Conservation (phyloP, 768 basidiomycete species). For the Porphyrellus cyaneotinctus region DNA sequence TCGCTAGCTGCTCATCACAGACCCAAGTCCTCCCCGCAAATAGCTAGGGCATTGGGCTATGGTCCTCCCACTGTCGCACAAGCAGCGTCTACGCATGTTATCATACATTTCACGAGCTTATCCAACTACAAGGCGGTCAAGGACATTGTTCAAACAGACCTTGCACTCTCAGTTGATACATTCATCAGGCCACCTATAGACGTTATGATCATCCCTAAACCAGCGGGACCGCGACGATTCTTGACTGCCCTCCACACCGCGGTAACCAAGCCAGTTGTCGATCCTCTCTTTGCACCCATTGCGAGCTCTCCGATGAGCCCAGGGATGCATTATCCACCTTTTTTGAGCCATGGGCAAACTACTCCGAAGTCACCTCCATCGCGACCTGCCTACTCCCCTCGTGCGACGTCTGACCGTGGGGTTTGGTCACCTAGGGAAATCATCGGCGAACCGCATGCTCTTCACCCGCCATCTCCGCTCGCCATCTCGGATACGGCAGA, state of each 20-base stretch:
- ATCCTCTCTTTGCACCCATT: conserved; percentile 91
- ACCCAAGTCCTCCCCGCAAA: conserved; percentile 76
- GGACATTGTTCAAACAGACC: conserved; percentile 68
- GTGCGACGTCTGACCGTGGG: conserved; percentile 62
- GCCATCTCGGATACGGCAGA: conserved; percentile 69
- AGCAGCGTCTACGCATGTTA: conserved; percentile 36
- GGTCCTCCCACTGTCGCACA: conserved; percentile 27
- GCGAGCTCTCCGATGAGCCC: conserved; percentile 87
- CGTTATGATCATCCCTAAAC: conserved; percentile 96
- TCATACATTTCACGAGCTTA: conserved; percentile 90
- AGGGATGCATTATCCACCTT: conserved; percentile 49
- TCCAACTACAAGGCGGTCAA: conserved; percentile 85
- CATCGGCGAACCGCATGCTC: conserved; percentile 34
- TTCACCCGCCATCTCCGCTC: conserved; percentile 65
- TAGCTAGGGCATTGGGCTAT: conserved; percentile 53
- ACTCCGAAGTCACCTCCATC: conserved; percentile 43
- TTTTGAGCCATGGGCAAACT: conserved; percentile 31
- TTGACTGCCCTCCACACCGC: conserved; percentile 92
- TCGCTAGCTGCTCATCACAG: conserved; percentile 64
- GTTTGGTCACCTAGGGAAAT: conserved; percentile 50
- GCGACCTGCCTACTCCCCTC: conserved; percentile 41
- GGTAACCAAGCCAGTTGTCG: conserved; percentile 77
- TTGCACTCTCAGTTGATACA: conserved; percentile 42
- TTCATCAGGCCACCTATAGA: conserved; percentile 62
- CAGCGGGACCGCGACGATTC: conserved; percentile 90